A percentile compares a stretch with the other conserved stretches of the same genome.
Conservation (phyloP, 2,329 filamentous ascomycete genomes). For the Xenosphaeropsis pyriputrescens region DNA sequence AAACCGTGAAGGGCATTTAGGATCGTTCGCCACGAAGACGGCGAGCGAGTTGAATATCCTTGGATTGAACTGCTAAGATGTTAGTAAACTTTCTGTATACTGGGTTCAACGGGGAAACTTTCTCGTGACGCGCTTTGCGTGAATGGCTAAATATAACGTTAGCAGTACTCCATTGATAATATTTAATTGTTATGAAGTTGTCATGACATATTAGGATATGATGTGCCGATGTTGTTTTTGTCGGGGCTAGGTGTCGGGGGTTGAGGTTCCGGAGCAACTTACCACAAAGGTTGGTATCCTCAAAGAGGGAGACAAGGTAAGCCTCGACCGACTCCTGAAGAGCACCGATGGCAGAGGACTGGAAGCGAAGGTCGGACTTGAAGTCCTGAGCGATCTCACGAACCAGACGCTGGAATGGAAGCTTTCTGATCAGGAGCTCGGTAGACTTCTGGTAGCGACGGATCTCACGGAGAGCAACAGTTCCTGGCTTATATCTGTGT, state of each 20-base stretch:
- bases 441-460: slow-evolving; percentile 96
- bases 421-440: slow-evolving; percentile 90
- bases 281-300: slow-evolving; percentile 87
- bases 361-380: slow-evolving; percentile 93
- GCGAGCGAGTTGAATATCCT: slow-evolving; percentile 61
- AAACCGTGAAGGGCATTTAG: no score
- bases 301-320: slow-evolving; percentile 94
- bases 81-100: slow-evolving; percentile 16
- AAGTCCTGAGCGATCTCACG: slow-evolving; percentile 95
- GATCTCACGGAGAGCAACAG: slow-evolving; percentile 96
- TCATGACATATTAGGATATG: no score
- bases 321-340: slow-evolving; percentile 98
- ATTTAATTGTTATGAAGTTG: no score
- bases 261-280: no score
- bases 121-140: slow-evolving; percentile 93
- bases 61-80: slow-evolving; percentile 8
- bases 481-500: slow-evolving; percentile 79
- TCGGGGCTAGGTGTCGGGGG: no score
- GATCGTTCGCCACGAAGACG: slow-evolving; percentile 90
- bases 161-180: no score
- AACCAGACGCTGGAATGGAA: slow-evolving; percentile 94
- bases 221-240: no score
- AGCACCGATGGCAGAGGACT: slow-evolving; percentile 93
- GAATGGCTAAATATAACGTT: slow-evolving; percentile 46
- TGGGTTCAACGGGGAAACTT: neutral